A percentile compares a stretch with the other conserved stretches of the same genome.
Evolutionary conservation across 345 rosid genomes (phyloP).

Genomic region (Populus ilicifolia): DNA sequence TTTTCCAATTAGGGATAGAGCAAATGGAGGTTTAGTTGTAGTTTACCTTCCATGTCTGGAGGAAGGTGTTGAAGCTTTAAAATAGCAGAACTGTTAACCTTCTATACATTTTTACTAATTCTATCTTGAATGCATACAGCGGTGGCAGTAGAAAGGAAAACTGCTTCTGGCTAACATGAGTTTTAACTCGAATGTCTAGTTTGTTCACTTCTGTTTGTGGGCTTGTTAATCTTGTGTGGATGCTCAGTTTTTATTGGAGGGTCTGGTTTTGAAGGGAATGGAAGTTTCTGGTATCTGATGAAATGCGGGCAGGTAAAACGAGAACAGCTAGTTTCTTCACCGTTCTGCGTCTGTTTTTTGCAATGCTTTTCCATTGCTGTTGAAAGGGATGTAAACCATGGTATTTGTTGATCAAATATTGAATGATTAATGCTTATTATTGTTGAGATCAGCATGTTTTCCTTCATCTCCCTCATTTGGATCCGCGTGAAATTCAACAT

Average conservation of each 20-base stretch:
- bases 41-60: constrained; percentile 38
- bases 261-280: constrained; percentile 20
- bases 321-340: not conserved
- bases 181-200: constrained; percentile 25
- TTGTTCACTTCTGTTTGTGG: constrained; percentile 20
- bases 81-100: constrained; percentile 24
- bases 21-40: constrained; percentile 54
- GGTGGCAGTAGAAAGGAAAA: constrained; percentile 27
- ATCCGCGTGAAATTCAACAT: not conserved
- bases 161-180: constrained; percentile 27
- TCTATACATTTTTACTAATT: constrained; percentile 17
- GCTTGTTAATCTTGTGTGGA: constrained; percentile 22
- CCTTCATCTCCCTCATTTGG: not conserved
- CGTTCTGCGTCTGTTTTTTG: not conserved
- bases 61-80: constrained; percentile 35
- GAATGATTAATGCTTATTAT: constrained; percentile 7
- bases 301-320: not conserved
- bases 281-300: constrained; percentile 9
- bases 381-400: constrained; percentile 19
- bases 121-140: constrained; percentile 19
- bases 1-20: constrained; percentile 56
- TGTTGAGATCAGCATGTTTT: constrained; percentile 8
- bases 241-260: constrained; percentile 17
- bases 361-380: not conserved
- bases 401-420: constrained; percentile 2